phyloP scores from a whole-genome alignment of 129 eudicot species.

The Apium graveolens region DNA sequence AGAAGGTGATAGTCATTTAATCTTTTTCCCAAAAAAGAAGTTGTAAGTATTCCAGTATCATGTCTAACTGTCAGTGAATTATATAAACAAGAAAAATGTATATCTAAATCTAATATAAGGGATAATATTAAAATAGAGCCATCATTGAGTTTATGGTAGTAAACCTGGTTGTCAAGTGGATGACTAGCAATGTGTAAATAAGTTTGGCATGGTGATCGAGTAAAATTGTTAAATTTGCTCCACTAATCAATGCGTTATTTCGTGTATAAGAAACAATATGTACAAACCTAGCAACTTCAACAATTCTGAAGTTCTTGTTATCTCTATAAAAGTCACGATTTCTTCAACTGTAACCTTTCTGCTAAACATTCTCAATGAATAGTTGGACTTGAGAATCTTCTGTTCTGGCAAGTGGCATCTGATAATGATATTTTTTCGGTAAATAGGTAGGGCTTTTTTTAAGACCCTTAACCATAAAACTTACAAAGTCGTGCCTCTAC shows the following conservation, averaged over 20 bases:
- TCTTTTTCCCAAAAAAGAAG: background rate
- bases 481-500: too few relatives aligned
- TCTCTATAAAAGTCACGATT: background rate
- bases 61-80: background rate
- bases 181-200: too few relatives aligned
- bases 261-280: background rate
- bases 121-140: background rate
- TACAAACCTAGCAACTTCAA: background rate
- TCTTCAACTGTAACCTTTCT: background rate
- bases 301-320: background rate
- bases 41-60: background rate
- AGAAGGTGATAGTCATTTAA: background rate
- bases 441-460: background rate
- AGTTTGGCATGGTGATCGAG: background rate
- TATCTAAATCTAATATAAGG: background rate
- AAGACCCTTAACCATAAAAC: too few relatives aligned
- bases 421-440: background rate
- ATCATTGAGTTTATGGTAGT: background rate
- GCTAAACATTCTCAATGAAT: background rate
- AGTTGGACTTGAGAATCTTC: background rate
- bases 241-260: background rate
- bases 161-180: too few relatives aligned
- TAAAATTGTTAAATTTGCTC: background rate
- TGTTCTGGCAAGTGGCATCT: background rate
- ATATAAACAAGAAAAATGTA: background rate